Evolutionary conservation across 495 filamentous ascomycete genomes (phyloP).

Genomic region (Podospora fimiseda): DNA sequence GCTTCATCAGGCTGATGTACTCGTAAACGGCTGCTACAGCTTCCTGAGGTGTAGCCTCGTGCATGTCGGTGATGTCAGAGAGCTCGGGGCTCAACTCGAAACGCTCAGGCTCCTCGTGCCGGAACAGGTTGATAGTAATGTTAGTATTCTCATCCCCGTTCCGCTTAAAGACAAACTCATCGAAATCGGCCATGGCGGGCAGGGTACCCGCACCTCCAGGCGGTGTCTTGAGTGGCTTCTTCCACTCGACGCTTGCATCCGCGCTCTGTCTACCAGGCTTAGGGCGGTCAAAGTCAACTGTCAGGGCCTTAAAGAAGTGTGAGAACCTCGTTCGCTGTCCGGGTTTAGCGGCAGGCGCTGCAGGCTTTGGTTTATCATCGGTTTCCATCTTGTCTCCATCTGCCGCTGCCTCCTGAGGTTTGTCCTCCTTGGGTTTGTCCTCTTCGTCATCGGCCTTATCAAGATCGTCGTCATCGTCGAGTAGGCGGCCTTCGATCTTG

Average conservation of each 20-base stretch:
- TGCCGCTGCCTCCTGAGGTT: conserved; percentile 24
- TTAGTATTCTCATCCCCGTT: conserved; percentile 89
- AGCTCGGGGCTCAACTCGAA: conserved; percentile 69
- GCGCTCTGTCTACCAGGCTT: conserved; percentile 41
- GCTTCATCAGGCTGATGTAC: conserved; percentile 76
- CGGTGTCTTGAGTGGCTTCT: conserved; percentile 55
- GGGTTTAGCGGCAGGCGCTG: conserved; percentile 31
- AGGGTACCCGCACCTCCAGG: conserved; percentile 46
- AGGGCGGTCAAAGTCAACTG: conserved; percentile 73
- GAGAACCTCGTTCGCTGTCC: conserved; percentile 62
- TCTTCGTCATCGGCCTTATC: conserved; percentile 54
- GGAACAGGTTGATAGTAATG: conserved; percentile 77
- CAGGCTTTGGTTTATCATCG: conserved; percentile 48
- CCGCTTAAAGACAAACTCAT: conserved; percentile 84
- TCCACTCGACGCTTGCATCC: conserved; percentile 62
- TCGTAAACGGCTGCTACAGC: conserved; percentile 91
- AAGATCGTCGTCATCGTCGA: conserved; percentile 63
- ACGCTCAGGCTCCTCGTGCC: conserved; percentile 81
- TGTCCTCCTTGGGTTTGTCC: conserved; percentile 32
- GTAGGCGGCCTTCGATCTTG: conserved; percentile 84
- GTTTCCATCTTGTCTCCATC: conserved; percentile 58
- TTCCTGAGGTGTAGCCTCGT: conserved; percentile 78
- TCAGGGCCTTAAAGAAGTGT: conserved; percentile 91
- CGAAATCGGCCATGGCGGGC: conserved; percentile 67
- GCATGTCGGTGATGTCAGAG: conserved; percentile 78